phyloP scores from a whole-genome alignment of 2,329 filamentous ascomycete species.

The Alternaria rosae region DNA sequence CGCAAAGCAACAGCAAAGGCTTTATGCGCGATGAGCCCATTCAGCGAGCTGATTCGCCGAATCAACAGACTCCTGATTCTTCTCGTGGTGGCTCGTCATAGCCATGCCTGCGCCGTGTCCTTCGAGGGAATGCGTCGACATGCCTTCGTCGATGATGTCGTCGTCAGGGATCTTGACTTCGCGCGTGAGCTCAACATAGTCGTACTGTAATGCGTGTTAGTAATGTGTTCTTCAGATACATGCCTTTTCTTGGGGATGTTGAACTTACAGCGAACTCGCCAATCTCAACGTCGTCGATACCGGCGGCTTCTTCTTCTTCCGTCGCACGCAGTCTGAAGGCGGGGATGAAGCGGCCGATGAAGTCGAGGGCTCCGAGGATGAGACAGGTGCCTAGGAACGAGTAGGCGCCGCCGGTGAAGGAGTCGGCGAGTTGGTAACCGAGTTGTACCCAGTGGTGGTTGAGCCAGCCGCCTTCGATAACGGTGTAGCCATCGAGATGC shows the following conservation, averaged over 20 bases:
- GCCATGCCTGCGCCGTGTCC: constrained; percentile 38
- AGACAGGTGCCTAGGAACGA: constrained; percentile 79
- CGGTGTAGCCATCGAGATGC: constrained; percentile 73
- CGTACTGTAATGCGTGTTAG: constrained; percentile 63
- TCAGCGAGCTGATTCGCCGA: constrained; percentile 46
- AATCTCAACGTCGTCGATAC: constrained; percentile 89
- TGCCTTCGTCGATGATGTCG: constrained; percentile 40
- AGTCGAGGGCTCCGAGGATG: constrained; percentile 67
- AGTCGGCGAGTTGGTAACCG: constrained; percentile 84
- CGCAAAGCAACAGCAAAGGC: background rate
- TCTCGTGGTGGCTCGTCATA: constrained; percentile 42
- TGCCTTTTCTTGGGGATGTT: background rate
- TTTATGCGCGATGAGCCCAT: constrained; percentile 45
- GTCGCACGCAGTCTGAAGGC: constrained; percentile 75
- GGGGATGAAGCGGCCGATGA: constrained; percentile 80
- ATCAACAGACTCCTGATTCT: constrained; percentile 48
- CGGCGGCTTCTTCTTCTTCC: constrained; percentile 81
- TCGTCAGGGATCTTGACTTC: constrained; percentile 55
- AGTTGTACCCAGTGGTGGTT: constrained; percentile 86
- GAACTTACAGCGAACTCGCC: constrained; percentile 81
- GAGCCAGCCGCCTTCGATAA: constrained; percentile 79
- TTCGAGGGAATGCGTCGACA: constrained; percentile 45
- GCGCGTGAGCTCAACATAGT: constrained; percentile 84
- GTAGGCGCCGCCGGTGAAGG: constrained; percentile 76
- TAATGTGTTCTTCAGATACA: background rate